Conservation (phyloP, 495 filamentous ascomycete genomes). For the Apiosordaria backusii region DNA sequence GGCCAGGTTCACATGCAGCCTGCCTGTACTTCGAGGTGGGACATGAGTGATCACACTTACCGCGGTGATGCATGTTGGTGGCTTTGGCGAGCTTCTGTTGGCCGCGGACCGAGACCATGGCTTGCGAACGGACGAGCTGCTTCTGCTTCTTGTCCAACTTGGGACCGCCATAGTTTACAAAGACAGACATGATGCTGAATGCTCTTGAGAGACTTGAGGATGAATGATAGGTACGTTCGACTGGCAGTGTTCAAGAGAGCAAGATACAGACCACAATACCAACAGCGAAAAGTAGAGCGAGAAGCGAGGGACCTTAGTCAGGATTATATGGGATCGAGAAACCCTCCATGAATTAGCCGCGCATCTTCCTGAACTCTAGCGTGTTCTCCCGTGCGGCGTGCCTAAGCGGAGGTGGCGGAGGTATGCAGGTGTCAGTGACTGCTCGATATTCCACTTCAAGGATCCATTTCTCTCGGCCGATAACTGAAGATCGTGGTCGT, state of each 20-base stretch:
- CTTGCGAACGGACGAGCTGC: constrained; percentile 13
- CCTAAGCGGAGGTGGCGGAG: background rate
- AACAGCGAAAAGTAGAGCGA: background rate
- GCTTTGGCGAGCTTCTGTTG: background rate
- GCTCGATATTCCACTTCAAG: background rate
- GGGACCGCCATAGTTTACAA: constrained; percentile 16
- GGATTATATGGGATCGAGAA: background rate
- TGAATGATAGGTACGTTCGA: background rate
- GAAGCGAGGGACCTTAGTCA: background rate
- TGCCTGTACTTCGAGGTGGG: background rate
- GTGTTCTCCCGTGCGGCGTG: background rate
- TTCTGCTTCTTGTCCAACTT: constrained; percentile 13
- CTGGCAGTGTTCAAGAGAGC: background rate
- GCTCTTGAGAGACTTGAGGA: background rate
- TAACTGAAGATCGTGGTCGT: background rate
- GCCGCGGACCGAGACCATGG: constrained; percentile 13
- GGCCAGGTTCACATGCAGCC: background rate
- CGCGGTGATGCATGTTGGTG: background rate
- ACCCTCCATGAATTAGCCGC: background rate
- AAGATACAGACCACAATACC: background rate
- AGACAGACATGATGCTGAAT: constrained; percentile 11
- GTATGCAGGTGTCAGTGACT: background rate
- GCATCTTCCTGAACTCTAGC: background rate
- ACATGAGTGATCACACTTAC: background rate
- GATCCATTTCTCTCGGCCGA: background rate